phyloP scores from a whole-genome alignment of 2,329 filamentous ascomycete species.

The Ophiostoma sp. region DNA sequence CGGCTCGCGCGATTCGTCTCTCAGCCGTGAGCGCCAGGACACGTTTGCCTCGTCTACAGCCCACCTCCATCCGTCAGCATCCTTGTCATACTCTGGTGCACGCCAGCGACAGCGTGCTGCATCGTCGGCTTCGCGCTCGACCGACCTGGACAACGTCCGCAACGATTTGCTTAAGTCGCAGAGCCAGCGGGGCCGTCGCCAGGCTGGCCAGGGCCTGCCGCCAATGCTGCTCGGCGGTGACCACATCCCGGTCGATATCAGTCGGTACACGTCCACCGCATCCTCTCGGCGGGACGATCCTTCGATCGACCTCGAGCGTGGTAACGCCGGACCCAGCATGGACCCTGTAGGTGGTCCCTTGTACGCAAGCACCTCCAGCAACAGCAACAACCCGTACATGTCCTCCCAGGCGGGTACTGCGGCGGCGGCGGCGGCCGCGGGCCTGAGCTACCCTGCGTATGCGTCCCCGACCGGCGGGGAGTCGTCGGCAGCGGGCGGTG shows the following conservation, averaged over 20 bases:
- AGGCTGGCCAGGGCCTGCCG: conserved; percentile 44
- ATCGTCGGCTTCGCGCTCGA: conserved; percentile 15
- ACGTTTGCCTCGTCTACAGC: conserved; percentile 23
- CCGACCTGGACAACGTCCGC: conserved; percentile 25
- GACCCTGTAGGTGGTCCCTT: background rate
- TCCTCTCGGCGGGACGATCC: conserved; percentile 32
- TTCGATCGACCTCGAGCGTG: conserved; percentile 40
- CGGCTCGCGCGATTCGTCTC: conserved; percentile 30
- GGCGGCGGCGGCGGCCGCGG: background rate
- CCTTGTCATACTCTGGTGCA: conserved; percentile 5
- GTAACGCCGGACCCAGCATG: background rate
- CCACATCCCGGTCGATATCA: conserved; percentile 30
- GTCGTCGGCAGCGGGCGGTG: conserved; percentile 9
- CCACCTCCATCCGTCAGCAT: conserved; percentile 31
- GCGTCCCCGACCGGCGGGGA: background rate
- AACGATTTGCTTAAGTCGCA: conserved; percentile 33
- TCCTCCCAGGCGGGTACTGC: background rate
- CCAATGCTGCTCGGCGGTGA: conserved; percentile 31
- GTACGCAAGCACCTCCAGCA: conserved; percentile 14
- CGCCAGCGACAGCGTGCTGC: conserved; percentile 17
- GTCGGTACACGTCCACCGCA: conserved; percentile 26
- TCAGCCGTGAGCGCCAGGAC: conserved; percentile 32
- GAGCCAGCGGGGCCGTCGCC: conserved; percentile 46
- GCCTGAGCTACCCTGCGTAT: background rate
- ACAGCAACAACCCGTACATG: conserved; percentile 22